Evolutionary conservation across 2,329 filamentous ascomycete genomes (phyloP).

Genomic region (Penicillium occitanis): DNA sequence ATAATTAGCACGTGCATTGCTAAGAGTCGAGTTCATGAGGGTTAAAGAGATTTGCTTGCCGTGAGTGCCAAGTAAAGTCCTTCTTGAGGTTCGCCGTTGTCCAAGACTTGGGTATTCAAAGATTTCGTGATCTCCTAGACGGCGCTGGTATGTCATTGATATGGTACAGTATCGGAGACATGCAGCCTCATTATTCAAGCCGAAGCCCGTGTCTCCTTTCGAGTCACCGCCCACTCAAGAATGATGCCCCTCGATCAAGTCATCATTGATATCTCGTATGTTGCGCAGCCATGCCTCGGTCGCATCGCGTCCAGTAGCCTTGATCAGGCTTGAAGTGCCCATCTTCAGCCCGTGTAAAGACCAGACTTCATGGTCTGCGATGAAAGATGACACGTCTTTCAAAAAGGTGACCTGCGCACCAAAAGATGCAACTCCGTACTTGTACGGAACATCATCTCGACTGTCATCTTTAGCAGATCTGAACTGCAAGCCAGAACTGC

Average conservation of each 20-base stretch:
- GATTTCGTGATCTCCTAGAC: too few species aligned
- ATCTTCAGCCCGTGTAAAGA: conserved; percentile 3
- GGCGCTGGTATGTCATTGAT: not conserved
- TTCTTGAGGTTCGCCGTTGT: not conserved
- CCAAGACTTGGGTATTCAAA: not conserved
- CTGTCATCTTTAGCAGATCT: not conserved
- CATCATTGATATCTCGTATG: not conserved
- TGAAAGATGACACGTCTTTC: conserved; percentile 1
- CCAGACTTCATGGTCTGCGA: not conserved
- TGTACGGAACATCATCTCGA: not conserved
- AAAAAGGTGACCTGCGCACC: conserved; percentile 13
- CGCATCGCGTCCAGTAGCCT: conserved; percentile 17
- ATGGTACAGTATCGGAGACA: not conserved
- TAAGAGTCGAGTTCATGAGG: too few species aligned
- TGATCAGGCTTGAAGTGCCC: conserved; percentile 14
- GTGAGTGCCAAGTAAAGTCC: not conserved
- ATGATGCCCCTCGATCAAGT: not conserved
- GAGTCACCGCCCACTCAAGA: not conserved
- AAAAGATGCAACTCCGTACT: conserved; percentile 11
- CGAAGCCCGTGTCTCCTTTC: not conserved
- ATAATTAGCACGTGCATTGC: not conserved
- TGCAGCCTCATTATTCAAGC: not conserved
- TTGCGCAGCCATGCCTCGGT: conserved; percentile 18
- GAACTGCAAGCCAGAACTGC: not conserved
- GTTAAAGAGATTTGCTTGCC: not conserved